Conservation (phyloP, 2,329 filamentous ascomycete genomes). For the Phaeophleospora eucalypticola region DNA sequence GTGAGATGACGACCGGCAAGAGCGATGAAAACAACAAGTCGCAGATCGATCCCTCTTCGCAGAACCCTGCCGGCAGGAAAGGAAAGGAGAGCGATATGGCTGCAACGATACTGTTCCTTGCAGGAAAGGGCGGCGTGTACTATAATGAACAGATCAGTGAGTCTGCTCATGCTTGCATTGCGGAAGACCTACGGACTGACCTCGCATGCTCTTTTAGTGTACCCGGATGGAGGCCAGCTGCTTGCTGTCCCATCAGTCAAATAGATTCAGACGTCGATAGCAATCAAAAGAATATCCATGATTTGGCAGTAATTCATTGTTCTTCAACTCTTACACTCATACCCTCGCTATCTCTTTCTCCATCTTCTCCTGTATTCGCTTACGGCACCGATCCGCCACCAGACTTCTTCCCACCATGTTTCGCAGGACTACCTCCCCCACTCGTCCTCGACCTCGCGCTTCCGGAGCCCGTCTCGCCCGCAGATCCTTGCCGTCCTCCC, state of each 20-base stretch:
- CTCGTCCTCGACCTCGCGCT: conserved; percentile 26
- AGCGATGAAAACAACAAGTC: conserved; percentile 48
- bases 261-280: no score
- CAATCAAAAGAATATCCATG: no score
- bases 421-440: conserved; percentile 36
- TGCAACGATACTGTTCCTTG: conserved; percentile 49
- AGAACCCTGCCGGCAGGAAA: conserved; percentile 43
- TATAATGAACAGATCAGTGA: conserved; percentile 49
- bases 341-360: not conserved
- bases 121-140: conserved; percentile 49
- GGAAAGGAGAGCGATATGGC: conserved; percentile 51
- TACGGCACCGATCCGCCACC: conserved; percentile 10
- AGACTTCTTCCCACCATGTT: conserved; percentile 33
- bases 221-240: not conserved
- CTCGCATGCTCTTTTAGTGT: not conserved
- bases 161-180: no score
- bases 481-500: conserved; percentile 38
- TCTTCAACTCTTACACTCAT: no score
- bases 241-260: not conserved
- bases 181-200: no score
- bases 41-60: conserved; percentile 37
- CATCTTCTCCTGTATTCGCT: not conserved
- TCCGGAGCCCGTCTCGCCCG: conserved; percentile 31
- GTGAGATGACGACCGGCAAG: conserved; percentile 47
- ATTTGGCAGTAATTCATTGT: no score